Conservation (phyloP, 2,329 filamentous ascomycete genomes). For the Diaporthe helianthi region DNA sequence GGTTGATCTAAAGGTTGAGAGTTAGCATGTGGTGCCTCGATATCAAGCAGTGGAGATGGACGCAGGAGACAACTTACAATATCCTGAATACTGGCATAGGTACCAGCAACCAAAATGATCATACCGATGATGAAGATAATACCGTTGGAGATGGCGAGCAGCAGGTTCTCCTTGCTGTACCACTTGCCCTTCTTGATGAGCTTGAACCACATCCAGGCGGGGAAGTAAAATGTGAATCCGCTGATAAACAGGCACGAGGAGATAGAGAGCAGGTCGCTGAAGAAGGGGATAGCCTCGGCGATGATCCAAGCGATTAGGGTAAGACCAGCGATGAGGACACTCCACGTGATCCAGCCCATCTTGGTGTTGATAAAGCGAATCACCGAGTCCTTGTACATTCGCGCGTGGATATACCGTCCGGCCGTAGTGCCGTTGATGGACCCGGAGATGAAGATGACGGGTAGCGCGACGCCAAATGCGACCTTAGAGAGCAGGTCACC, state of each 20-base stretch:
- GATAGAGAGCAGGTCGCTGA: slow-evolving; percentile 69
- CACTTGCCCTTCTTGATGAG: slow-evolving; percentile 43
- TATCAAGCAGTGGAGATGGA: no score
- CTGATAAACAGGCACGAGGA: slow-evolving; percentile 59
- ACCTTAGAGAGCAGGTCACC: slow-evolving; percentile 66
- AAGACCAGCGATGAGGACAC: slow-evolving; percentile 60
- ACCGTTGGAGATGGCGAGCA: slow-evolving; percentile 35
- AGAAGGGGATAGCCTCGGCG: slow-evolving; percentile 76
- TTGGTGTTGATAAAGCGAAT: slow-evolving; percentile 56
- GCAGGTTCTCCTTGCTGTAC: slow-evolving; percentile 39
- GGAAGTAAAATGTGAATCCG: slow-evolving; percentile 50
- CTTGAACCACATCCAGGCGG: slow-evolving; percentile 45
- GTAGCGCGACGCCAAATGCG: slow-evolving; percentile 73
- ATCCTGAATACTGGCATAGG: slow-evolving; percentile 41
- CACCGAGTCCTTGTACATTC: slow-evolving; percentile 52
- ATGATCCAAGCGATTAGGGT: slow-evolving; percentile 75
- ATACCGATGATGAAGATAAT: slow-evolving; percentile 40
- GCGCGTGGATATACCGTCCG: slow-evolving; percentile 54
- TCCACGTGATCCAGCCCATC: slow-evolving; percentile 59
- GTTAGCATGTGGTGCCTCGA: slow-evolving; percentile 7
- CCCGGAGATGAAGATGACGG: slow-evolving; percentile 77
- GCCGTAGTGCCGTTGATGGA: slow-evolving; percentile 68
- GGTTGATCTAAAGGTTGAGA: slow-evolving; percentile 22
- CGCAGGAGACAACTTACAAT: slow-evolving; percentile 38
- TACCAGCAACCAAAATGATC: slow-evolving; percentile 40